These are phyloP conservation scores for Farysia itapuensis DNA, from an alignment of 1,284 basidiomycete genomes.

Conservation along the genomic window DNA sequence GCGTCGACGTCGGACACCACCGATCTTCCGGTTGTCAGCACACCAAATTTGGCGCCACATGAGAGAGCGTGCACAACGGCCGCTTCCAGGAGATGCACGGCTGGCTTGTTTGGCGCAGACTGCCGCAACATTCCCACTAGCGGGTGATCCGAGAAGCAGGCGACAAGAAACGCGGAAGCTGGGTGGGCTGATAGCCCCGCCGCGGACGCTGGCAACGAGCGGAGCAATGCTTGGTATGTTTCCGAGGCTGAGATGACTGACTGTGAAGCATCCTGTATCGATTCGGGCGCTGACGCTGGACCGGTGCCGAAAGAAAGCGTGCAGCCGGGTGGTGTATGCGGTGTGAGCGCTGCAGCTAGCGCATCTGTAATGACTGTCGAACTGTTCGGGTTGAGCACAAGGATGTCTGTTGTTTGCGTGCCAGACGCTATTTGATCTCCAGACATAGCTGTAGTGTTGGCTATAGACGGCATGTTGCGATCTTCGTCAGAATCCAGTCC, in stretches of 20 bases:
- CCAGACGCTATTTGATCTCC: no score
- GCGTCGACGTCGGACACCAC: constrained; percentile 40
- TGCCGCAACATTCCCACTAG: constrained; percentile 30
- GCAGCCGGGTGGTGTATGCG: constrained; percentile 4
- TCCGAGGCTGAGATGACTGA: constrained; percentile 32
- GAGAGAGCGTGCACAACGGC: constrained; percentile 22
- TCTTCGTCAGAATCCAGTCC: no score
- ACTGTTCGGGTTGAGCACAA: constrained; percentile 28
- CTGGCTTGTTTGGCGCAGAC: constrained; percentile 5
- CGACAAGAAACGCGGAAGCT: constrained; percentile 26
- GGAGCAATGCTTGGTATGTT: constrained; percentile 6
- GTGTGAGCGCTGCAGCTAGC: constrained; percentile 1
- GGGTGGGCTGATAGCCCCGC: constrained; percentile 2
- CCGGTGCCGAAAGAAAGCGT: constrained; percentile 14
- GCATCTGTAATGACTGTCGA: constrained; percentile 13
- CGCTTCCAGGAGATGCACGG: constrained; percentile 40
- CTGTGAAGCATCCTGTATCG: constrained; percentile 25
- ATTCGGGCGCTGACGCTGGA: constrained; percentile 14
- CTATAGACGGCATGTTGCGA: no score
- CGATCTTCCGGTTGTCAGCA: constrained; percentile 35
- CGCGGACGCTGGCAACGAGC: neutral
- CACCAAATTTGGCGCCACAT: constrained; percentile 18
- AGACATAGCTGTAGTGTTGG: no score
- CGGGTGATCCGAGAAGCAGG: constrained; percentile 48
- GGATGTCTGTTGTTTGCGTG: no score